A percentile compares a stretch with the other conserved stretches of the same genome.
These are phyloP conservation scores for Aspergillus candidus DNA, from an alignment of 2,329 filamentous ascomycete species.

Conservation along the genomic window DNA sequence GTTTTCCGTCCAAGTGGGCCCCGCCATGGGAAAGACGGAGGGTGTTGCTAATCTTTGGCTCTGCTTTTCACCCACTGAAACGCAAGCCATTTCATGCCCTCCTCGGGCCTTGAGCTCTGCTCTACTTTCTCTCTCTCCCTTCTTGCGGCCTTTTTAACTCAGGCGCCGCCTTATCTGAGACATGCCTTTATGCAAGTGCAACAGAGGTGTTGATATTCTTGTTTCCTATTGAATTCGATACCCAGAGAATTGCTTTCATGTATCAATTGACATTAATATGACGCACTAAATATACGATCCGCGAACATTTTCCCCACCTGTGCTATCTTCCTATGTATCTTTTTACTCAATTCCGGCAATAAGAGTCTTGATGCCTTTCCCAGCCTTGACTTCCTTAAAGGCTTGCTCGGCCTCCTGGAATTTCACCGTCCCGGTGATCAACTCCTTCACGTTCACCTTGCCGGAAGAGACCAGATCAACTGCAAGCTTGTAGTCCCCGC, in stretches of 20 bases:
- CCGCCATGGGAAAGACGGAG: constrained; percentile 29
- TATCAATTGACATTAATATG: too few relatives aligned
- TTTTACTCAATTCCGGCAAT: constrained; percentile 32
- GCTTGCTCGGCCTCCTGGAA: constrained; percentile 81
- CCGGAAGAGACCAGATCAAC: constrained; percentile 68
- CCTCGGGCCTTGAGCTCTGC: neutral
- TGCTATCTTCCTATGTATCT: too few relatives aligned
- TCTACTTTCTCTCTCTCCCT: neutral
- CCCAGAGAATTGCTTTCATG: too few relatives aligned
- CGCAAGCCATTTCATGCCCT: too few relatives aligned
- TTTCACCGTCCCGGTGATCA: constrained; percentile 70
- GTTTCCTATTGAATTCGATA: too few relatives aligned
- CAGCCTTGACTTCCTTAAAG: constrained; percentile 78
- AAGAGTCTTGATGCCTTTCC: constrained; percentile 54
- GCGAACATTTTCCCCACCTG: too few relatives aligned
- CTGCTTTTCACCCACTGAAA: constrained; percentile 1
- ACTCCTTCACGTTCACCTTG: constrained; percentile 66
- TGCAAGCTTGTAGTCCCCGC: constrained; percentile 80
- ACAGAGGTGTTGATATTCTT: too few relatives aligned
- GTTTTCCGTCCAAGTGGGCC: constrained; percentile 41
- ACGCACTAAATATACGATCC: too few relatives aligned
- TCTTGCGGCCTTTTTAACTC: neutral
- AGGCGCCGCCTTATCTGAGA: too few relatives aligned
- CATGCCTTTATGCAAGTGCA: too few relatives aligned
- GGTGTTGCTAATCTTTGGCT: constrained; percentile 36